Evolutionary conservation across 495 filamentous ascomycete genomes (phyloP).

Genomic region (Lasiosphaeria ovina): DNA sequence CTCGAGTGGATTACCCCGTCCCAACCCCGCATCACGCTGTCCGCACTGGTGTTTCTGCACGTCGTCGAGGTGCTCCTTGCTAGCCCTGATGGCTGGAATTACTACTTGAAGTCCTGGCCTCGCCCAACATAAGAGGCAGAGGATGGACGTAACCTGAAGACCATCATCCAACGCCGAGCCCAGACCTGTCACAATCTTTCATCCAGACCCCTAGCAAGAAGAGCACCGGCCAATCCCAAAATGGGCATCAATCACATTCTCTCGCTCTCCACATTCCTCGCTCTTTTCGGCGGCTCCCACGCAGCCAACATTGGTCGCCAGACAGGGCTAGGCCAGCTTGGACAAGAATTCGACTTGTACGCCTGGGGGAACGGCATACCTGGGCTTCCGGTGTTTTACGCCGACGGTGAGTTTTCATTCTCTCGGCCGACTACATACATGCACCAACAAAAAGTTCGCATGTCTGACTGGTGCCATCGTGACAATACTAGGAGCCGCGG

Average conservation of each 20-base stretch:
- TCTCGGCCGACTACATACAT: neutral
- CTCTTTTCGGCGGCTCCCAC: neutral
- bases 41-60: neutral
- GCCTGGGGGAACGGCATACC: conserved; percentile 14
- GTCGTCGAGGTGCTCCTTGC: no score
- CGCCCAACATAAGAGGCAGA: no score
- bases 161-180: no score
- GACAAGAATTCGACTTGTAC: conserved; percentile 5
- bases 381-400: conserved; percentile 5
- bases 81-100: no score
- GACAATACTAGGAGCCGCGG: conserved; percentile 1
- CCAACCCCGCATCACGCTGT: conserved; percentile 8
- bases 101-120: no score
- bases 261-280: neutral
- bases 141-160: no score
- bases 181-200: no score
- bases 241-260: neutral
- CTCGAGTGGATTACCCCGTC: neutral
- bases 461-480: no score
- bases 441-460: neutral
- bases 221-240: neutral
- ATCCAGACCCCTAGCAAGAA: no score
- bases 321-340: neutral
- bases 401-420: conserved; percentile 1
- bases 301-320: neutral